Evolutionary conservation across 2,329 filamentous ascomycete genomes (phyloP).

Genomic region (Thielaviopsis ethacetica): DNA sequence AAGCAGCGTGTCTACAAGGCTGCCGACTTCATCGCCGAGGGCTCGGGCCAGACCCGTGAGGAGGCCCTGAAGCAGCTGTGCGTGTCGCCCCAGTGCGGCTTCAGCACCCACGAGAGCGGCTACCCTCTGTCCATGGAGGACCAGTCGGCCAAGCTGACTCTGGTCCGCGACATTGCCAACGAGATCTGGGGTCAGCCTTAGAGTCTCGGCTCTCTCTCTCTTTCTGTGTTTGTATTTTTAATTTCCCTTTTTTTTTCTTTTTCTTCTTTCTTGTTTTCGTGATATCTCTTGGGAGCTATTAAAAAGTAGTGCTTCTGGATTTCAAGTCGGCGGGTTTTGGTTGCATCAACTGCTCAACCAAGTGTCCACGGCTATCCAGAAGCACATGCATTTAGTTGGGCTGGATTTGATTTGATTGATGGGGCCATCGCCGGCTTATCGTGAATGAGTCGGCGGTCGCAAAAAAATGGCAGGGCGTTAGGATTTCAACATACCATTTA

Average conservation of each 20-base stretch:
- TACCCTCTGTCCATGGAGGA: slow-evolving; percentile 50
- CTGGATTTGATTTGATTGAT: slow-evolving; percentile 2
- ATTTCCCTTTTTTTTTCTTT: not conserved
- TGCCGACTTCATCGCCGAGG: slow-evolving; percentile 49
- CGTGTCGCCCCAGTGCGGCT: slow-evolving; percentile 54
- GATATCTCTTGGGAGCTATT: not conserved
- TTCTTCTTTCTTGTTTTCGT: slow-evolving; percentile 2
- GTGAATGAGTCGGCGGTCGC: too few relatives aligned
- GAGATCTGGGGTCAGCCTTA: slow-evolving; percentile 36
- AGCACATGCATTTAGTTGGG: not conserved
- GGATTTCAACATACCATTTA: slow-evolving; percentile 11
- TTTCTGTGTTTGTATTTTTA: not conserved
- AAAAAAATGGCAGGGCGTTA: slow-evolving; percentile 2
- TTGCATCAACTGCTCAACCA: slow-evolving; percentile 10
- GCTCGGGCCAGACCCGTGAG: slow-evolving; percentile 42
- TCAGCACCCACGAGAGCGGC: slow-evolving; percentile 48
- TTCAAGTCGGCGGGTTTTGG: not conserved
- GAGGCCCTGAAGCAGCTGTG: slow-evolving; percentile 48
- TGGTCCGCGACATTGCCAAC: slow-evolving; percentile 50
- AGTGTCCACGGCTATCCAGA: not conserved
- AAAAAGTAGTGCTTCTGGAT: not conserved
- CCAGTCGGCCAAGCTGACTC: slow-evolving; percentile 54
- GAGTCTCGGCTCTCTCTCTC: not conserved
- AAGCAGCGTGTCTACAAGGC: slow-evolving; percentile 37
- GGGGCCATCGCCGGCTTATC: not conserved